phyloP scores from a whole-genome alignment of 345 rosid species.

The Eutrema yunnanense region DNA sequence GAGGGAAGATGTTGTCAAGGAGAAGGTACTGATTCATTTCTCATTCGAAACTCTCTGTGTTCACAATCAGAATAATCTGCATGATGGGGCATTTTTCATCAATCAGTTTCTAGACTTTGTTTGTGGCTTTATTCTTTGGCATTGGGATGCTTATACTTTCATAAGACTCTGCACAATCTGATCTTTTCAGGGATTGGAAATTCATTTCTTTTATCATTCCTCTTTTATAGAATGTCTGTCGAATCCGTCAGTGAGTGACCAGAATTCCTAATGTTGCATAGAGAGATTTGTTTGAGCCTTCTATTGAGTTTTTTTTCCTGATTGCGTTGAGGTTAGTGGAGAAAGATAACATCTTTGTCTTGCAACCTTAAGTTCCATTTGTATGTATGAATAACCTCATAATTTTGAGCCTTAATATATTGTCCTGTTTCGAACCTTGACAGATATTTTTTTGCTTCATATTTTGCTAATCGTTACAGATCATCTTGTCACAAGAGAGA shows the following conservation, averaged over 20 bases:
- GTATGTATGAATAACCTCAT: background rate
- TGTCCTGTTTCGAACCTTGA: background rate
- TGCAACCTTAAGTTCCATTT: background rate
- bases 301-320: background rate
- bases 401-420: background rate
- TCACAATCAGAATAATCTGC: background rate
- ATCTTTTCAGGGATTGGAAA: background rate
- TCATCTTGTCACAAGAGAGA: conserved; percentile 80
- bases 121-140: background rate
- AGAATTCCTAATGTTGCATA: background rate
- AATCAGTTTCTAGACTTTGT: background rate
- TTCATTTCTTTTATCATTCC: background rate
- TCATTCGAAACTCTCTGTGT: background rate
- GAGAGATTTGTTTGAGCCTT: background rate
- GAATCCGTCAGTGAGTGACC: background rate
- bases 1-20: conserved; percentile 73
- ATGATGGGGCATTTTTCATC: background rate
- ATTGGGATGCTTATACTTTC: background rate
- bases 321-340: background rate
- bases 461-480: conserved; percentile 38
- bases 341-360: background rate
- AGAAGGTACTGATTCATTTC: conserved; percentile 49
- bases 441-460: background rate
- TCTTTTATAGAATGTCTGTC: background rate
- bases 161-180: background rate